Evolutionary conservation across 1,284 basidiomycete species (phyloP), one percentile per base, ranked within the genome.

Genomic region (Microstroma glucosiphilum): DNA sequence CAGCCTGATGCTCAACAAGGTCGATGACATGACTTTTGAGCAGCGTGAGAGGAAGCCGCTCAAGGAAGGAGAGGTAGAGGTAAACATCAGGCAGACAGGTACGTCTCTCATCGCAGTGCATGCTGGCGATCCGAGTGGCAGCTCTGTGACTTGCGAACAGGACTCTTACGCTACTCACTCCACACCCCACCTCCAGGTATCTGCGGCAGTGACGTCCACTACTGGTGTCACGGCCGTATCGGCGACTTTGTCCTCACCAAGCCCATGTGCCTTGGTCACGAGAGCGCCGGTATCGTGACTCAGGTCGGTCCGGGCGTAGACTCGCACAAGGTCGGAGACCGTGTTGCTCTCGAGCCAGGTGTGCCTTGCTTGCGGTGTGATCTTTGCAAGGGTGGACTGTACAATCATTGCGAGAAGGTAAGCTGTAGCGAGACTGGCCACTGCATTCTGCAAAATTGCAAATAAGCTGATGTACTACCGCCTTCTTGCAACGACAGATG

Each of bases 261-360:
- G 58, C 90, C 90, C 2, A 92, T 92, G 90, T 90, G 85, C 25
- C 82, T 86, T 40, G 85, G 85, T 43, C 85, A 86, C 71, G 85
- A 86, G 69, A 84, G 84, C 9, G 80, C 84, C 11, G 85, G 85
- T n/a, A 79, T 86, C 55, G 73, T 86, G 46, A 63, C 63, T 37
- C 64, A 71, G 86, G 88, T 90, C 58, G 90, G 89, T 11, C 77
- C 84, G 21, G 85, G 85, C 56, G 89, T 91, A 56, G 87, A 85
- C 73, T 81, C 85, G 69, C 82, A 91, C 69, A 89, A 89, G 79
- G 82, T 84, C n/a, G 91, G 91, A 9, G 90, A 92, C 75, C 85
- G 89, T 59, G 91, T 93, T 56, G 90, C 91, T 48, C 84, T 92
- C 76, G 90, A 92, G 76, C 90, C 90, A 41, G 90, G 90, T 76